These are phyloP conservation scores for Quercus suber DNA, from an alignment of 306 rosid genomes.

Conservation along the genomic window DNA sequence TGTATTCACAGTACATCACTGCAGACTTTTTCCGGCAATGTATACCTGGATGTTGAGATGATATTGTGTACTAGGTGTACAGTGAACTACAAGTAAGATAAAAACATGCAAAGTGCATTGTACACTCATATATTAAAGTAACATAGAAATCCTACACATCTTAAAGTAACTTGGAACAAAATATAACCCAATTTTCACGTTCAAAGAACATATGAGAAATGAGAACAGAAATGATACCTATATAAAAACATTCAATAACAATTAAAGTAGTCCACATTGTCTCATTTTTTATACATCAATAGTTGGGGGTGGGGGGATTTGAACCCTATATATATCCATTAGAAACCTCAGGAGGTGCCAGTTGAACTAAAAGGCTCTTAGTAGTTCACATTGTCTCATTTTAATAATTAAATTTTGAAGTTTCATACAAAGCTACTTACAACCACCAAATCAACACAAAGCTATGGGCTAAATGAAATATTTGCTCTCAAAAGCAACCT, in stretches of 20 bases:
- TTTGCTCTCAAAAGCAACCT: not conserved
- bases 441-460: not conserved
- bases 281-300: not conserved
- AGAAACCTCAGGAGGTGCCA: too few relatives aligned
- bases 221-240: not conserved
- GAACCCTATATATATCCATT: too few relatives aligned
- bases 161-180: not conserved
- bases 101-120: not conserved
- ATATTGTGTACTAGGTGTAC: not conserved
- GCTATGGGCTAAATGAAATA: not conserved
- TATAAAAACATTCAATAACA: not conserved
- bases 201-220: not conserved
- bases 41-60: not conserved
- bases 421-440: not conserved
- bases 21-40: not conserved
- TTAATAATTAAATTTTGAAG: not conserved
- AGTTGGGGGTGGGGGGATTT: too few relatives aligned
- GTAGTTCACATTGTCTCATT: not conserved
- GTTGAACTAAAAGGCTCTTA: too few relatives aligned
- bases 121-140: too few relatives aligned
- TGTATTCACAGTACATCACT: not conserved
- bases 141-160: too few relatives aligned
- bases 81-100: not conserved
- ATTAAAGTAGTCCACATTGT: not conserved
- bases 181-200: not conserved